phyloP scores from a whole-genome alignment of 371 early-diverging fungal species.

The Apophysomyces variabilis region DNA sequence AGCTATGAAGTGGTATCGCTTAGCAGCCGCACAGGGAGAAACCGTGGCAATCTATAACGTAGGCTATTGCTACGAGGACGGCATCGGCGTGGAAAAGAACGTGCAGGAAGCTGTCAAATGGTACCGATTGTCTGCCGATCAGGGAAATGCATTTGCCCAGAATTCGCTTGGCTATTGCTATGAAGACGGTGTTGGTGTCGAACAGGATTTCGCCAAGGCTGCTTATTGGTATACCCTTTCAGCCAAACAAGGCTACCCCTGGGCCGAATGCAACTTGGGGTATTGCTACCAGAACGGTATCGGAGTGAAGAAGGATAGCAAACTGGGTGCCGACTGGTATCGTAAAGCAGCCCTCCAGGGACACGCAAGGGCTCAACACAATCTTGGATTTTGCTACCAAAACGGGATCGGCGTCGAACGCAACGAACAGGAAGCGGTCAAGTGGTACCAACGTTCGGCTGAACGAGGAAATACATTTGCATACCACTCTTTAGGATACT shows the following conservation, averaged over 20 bases:
- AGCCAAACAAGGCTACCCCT: conserved; percentile 64
- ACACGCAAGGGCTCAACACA: conserved; percentile 84
- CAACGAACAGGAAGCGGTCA: conserved; percentile 66
- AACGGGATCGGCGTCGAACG: conserved; percentile 77
- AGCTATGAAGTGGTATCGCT: conserved; percentile 75
- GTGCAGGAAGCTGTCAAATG: conserved; percentile 72
- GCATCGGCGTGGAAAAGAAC: conserved; percentile 74
- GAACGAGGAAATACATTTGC: conserved; percentile 82
- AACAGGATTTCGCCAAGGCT: conserved; percentile 46
- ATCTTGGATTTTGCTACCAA: conserved; percentile 88
- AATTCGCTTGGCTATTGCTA: conserved; percentile 86
- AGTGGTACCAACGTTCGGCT: conserved; percentile 76
- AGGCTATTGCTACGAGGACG: conserved; percentile 85
- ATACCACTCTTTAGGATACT: conserved; percentile 86
- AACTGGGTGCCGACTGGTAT: conserved; percentile 78
- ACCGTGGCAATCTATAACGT: conserved; percentile 83
- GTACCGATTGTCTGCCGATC: conserved; percentile 76
- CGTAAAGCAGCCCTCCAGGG: conserved; percentile 77
- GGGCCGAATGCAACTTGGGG: conserved; percentile 79
- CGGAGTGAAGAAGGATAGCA: conserved; percentile 67
- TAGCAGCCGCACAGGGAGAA: conserved; percentile 67
- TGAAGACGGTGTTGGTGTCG: conserved; percentile 77
- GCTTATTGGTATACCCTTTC: conserved; percentile 74
- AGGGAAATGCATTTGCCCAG: conserved; percentile 83
- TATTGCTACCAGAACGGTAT: conserved; percentile 87